Percentiles rank a stretch among this genome's conserved stretches.
These are phyloP conservation scores for Leccinum aurantiacum DNA, from an alignment of 768 basidiomycete genomes.

Conservation along the genomic window DNA sequence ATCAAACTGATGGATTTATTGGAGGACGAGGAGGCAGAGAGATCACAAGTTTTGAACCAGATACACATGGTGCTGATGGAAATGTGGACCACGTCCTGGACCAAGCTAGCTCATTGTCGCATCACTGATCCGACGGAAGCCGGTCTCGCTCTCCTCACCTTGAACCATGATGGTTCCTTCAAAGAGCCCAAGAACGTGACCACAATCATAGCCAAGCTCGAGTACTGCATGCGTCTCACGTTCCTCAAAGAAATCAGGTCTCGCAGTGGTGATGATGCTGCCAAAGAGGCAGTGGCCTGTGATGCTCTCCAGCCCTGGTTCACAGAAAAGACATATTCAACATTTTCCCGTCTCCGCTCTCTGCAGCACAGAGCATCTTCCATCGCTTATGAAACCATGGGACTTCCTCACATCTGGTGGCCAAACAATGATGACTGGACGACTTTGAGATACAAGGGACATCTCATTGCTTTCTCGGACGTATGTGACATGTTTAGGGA, in stretches of 20 bases:
- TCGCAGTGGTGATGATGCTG: background rate
- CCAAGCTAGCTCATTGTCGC: no score
- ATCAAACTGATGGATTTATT: no score
- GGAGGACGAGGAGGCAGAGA: background rate
- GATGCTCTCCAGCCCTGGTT: background rate
- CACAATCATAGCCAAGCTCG: constrained; percentile 3
- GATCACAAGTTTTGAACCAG: no score
- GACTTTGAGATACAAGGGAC: constrained; percentile 1
- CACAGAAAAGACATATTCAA: constrained; percentile 4
- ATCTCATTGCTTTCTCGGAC: background rate
- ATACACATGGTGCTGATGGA: background rate
- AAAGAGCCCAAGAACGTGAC: constrained; percentile 11
- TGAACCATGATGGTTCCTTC: constrained; percentile 13
- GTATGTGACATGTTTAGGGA: background rate
- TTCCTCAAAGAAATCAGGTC: constrained; percentile 8
- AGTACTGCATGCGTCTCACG: constrained; percentile 9
- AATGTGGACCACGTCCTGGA: constrained; percentile 12
- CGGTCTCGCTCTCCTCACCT: background rate
- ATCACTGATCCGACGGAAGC: background rate
- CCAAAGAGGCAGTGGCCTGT: background rate
- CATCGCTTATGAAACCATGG: constrained; percentile 3
- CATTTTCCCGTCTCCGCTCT: constrained; percentile 6
- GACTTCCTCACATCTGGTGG: constrained; percentile 8
- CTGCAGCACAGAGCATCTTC: constrained; percentile 10
- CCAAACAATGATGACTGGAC: background rate